Percentiles rank a stretch among this genome's conserved stretches.
These are phyloP conservation scores for Gossypium arboreum DNA, from an alignment of 345 rosid species.

Conservation along the genomic window DNA sequence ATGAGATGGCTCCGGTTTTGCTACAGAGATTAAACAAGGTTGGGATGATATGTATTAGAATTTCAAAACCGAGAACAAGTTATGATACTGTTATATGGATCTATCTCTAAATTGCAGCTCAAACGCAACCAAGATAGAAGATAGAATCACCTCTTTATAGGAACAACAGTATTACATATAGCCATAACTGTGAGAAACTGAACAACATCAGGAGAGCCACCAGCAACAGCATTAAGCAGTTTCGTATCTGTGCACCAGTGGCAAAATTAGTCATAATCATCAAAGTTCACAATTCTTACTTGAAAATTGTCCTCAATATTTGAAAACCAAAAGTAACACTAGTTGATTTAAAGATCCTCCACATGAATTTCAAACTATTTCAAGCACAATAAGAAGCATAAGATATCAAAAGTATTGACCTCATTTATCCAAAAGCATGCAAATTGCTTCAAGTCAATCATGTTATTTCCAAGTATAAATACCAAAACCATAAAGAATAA, in stretches of 20 bases:
- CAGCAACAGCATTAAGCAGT: constrained; percentile 63
- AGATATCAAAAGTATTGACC: background rate
- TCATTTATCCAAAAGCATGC: background rate
- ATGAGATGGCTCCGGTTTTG: constrained; percentile 70
- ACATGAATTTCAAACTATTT: background rate
- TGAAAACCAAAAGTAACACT: background rate
- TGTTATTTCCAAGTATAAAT: background rate
- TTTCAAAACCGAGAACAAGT: background rate
- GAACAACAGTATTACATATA: constrained; percentile 87
- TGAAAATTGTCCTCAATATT: constrained; percentile 1
- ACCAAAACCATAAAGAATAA: background rate
- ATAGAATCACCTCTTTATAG: constrained; percentile 61
- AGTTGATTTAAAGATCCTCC: background rate
- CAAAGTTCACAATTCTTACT: background rate
- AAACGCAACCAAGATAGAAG: constrained; percentile 11
- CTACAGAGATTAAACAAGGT: constrained; percentile 35
- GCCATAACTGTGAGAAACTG: constrained; percentile 92
- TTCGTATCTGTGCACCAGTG: constrained; percentile 43
- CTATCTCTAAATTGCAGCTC: constrained; percentile 8
- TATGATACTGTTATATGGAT: background rate
- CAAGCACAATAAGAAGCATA: background rate
- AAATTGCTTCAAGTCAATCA: background rate
- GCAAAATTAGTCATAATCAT: background rate
- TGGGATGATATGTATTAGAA: constrained; percentile 2
- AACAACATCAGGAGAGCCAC: constrained; percentile 77